A percentile compares a stretch with the other conserved stretches of the same genome.
Evolutionary conservation across 2,329 filamentous ascomycete species (phyloP).

Genomic region (Botryotinia calthae): DNA sequence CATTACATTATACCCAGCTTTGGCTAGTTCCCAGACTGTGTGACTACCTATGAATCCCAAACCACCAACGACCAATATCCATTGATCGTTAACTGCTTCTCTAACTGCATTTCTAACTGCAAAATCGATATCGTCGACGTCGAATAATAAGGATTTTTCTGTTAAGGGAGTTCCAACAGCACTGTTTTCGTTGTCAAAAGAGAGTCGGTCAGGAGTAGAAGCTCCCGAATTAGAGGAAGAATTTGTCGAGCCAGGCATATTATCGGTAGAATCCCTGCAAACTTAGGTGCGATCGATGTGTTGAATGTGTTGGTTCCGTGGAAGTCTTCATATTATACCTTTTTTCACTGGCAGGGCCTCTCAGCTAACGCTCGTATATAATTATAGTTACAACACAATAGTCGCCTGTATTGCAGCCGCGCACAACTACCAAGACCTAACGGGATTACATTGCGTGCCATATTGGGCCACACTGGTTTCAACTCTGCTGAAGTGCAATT

Average conservation of each 20-base stretch:
- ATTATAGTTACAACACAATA: slow-evolving; percentile 10
- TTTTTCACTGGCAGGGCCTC: background rate
- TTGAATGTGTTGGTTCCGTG: slow-evolving; percentile 10
- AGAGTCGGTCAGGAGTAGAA: slow-evolving; percentile 27
- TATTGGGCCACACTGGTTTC: slow-evolving; percentile 8
- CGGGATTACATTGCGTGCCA: slow-evolving; percentile 19
- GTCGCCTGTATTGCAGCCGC: background rate
- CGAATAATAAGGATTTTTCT: slow-evolving; percentile 31
- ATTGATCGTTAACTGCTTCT: slow-evolving; percentile 22
- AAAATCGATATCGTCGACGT: slow-evolving; percentile 28
- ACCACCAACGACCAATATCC: slow-evolving; percentile 47
- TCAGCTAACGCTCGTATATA: slow-evolving; percentile 19
- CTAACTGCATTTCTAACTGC: slow-evolving; percentile 21
- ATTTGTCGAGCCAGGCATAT: slow-evolving; percentile 27
- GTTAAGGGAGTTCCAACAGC: slow-evolving; percentile 31
- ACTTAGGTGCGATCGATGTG: slow-evolving; percentile 11
- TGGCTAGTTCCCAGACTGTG: slow-evolving; percentile 48
- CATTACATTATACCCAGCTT: slow-evolving; percentile 45
- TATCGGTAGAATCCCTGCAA: slow-evolving; percentile 18
- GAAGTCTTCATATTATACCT: slow-evolving; percentile 19
- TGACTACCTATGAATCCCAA: slow-evolving; percentile 51
- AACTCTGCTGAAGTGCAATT: slow-evolving; percentile 14
- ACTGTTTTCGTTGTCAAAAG: slow-evolving; percentile 27
- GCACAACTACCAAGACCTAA: slow-evolving; percentile 5
- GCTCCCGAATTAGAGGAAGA: slow-evolving; percentile 29